Evolutionary conservation across 2,329 filamentous ascomycete genomes (phyloP), one percentile per base, ranked within the genome.

Genomic region (Diplodia corticola): DNA sequence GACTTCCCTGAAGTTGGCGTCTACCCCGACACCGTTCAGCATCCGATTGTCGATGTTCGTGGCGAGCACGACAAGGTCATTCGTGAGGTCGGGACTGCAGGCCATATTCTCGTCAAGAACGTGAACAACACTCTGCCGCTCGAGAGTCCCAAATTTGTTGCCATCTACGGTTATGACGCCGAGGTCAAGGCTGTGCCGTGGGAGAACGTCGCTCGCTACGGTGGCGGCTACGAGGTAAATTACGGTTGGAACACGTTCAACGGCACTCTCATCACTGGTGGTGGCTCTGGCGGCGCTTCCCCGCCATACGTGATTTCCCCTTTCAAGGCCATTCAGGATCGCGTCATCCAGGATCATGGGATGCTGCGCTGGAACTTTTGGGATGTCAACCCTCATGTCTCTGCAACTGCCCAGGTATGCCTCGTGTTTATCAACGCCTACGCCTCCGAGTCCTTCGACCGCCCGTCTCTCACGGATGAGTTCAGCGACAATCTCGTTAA

Each of bases 341-440:
- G 54, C 2, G 51, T 65, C 33, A 37, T 65, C 13, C 68, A 73
- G 22, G 71, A 75, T 28, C 70, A 72, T 2, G 75, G 73, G 12
- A 74, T 72, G n/a, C 67, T 78, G 3, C 73, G 74, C 12, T 77
- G 75, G 74, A 75, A 77, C 63, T 77, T 77, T 40, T 71, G 72
- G 26, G 70, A 72, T 2, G 68, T 73, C 20, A 75, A 75, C 17
- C 74, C 75, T 0, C 70, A 70, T 6, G 68, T 74, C 10, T 74
- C 73, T 35, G 71, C 70, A 40, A 71, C 81, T 1, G 77, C 80
- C 7, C 78, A 82, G 9, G 83, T 86, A 10, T 81, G 70, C 73
- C 77, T 88, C n/a, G 85, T 88, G 33, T 85, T 88, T 75, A 77
- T 88, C 66, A 88, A 88, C 83, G 84, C 73, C 15, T 83, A 76